A percentile compares a stretch with the other conserved stretches of the same genome.
Conservation (phyloP, 805 yeast species). For the Candida adriatica region DNA sequence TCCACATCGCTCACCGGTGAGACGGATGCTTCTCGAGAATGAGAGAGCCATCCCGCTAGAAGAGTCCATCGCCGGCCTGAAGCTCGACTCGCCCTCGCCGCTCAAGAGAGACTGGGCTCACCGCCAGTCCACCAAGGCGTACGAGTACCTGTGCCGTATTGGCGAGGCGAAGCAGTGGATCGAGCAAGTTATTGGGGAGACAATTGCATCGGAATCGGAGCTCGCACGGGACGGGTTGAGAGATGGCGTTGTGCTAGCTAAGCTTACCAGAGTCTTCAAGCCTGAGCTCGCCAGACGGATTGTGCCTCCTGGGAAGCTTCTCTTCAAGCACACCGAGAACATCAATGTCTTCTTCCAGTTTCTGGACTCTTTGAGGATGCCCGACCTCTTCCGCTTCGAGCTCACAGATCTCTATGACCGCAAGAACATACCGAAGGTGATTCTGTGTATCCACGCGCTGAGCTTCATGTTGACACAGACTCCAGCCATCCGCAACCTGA, state of each 20-base stretch:
- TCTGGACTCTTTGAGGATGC: constrained; percentile 64
- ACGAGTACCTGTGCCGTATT: constrained; percentile 76
- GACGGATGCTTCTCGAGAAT: constrained; percentile 7
- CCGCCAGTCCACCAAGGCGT: constrained; percentile 34
- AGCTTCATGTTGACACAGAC: constrained; percentile 64
- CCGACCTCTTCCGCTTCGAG: constrained; percentile 85
- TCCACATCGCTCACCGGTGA: constrained; percentile 2
- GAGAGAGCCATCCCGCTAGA: constrained; percentile 12
- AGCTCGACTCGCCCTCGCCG: constrained; percentile 22
- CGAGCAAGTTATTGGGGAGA: constrained; percentile 52
- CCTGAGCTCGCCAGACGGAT: constrained; percentile 55
- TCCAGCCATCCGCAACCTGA: constrained; percentile 55
- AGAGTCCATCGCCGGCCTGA: constrained; percentile 16
- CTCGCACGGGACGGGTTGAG: constrained; percentile 55
- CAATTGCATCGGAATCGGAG: constrained; percentile 48
- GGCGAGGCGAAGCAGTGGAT: constrained; percentile 82
- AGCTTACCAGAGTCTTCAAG: constrained; percentile 62
- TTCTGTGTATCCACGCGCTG: constrained; percentile 87
- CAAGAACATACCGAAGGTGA: constrained; percentile 88
- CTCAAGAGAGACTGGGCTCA: constrained; percentile 16
- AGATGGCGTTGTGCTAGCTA: constrained; percentile 83
- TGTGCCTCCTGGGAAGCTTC: constrained; percentile 54
- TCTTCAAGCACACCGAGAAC: constrained; percentile 89
- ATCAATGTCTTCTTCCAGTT: constrained; percentile 76
- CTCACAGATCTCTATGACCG: constrained; percentile 89